Evolutionary conservation across 495 filamentous ascomycete species (phyloP), one percentile per base, ranked within the genome.

Genomic region (Daldinia bambusicola): DNA sequence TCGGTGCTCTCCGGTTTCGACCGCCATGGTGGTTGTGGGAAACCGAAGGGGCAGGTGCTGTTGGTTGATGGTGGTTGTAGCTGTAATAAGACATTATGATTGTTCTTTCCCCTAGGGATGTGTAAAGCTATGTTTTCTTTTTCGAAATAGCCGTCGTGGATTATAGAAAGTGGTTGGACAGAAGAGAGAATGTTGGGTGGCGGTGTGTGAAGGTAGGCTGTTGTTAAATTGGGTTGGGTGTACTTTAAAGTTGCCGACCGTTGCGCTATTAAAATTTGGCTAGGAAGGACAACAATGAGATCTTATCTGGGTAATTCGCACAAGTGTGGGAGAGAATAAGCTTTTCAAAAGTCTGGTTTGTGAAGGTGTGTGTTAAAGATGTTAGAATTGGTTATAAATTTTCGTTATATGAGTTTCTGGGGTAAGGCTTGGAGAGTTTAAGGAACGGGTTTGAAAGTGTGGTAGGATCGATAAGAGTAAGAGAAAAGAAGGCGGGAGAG

Each of bases 1-100:
- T 88, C 63, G 95, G 93, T 55, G 90, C 93, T 80, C 95, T 89
- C 75, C 96, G 91, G 74, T 93, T 93, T 69, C 94, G 92, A 67
- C 92, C 89, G 78, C 89, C 90, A 82, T 96, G 92, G 80, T 95
- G 91, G 78, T 86, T 89, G 79, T 91, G 88, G 59, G 89, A 86
- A 37, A 84, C 80, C n/a, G 83, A 74, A 72, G 78, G 79, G 71
- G 82, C 79, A 73, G 84, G 83, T 78, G 85, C 78, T 75, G 84
- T 83, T 79, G 89, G 89, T 68, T 90, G 89, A 69, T 88, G 87
- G 73, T 88, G 82, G 79, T 90, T 89, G 84, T 88, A 92, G 75
- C 87, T 84, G 79, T 89, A 89, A 81, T 90, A 93, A 76, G 93
- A 93, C 91, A 95, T 94, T 80, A 79, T 90, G 75, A 52, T 60